Evolutionary conservation across 768 basidiomycete genomes (phyloP), one percentile per base, ranked within the genome.

Genomic region (Pholiota conissans): DNA sequence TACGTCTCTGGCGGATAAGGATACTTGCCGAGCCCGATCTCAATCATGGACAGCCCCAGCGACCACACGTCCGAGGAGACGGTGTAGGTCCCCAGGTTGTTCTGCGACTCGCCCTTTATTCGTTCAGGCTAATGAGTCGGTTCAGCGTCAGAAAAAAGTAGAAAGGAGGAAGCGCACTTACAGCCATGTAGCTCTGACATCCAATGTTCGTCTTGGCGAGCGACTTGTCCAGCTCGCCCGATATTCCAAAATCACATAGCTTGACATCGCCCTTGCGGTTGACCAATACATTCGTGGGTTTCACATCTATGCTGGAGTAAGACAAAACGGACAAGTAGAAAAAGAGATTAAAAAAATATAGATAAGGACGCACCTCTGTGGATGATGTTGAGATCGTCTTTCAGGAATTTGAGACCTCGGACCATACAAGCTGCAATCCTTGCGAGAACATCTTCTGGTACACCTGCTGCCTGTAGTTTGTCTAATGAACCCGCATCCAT

Each of bases 401-500:
- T 99, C 63, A 98, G 80, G 70, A 98, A 98, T 67, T 90, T 90
- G 62, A 99, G 82, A 3, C 97, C 97, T 18, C 84, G 82, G 47
- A 95, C 90, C 85, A 97, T 91, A 59, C 80, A 84, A 9, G 78
- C 79, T 1, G 93, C 89, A 53, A 98, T 90, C 48, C 90, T 81
- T 11, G 87, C 86, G 22, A 99, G 77, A 9, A 96, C 93, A 34
- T 85, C 79, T 68, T 99, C 97, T 48, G 85, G 84, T 59, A 87
- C 78, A 40, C 87, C 83, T 14, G 76, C 75, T 42, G 75, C 77
- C 50, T 78, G 75, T 27, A 98, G 80, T 62, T 89, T 91, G 71
- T 98, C 97, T 47, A 99, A 81, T 37, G 88, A 91, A n/a, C 95
- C 95, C 10, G 95, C 95, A 70, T 99, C 96, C 97, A 99, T 99